Evolutionary conservation across 495 filamentous ascomycete species (phyloP), one percentile per base, ranked within the genome.

Genomic region (Aspergillus nanangensis): DNA sequence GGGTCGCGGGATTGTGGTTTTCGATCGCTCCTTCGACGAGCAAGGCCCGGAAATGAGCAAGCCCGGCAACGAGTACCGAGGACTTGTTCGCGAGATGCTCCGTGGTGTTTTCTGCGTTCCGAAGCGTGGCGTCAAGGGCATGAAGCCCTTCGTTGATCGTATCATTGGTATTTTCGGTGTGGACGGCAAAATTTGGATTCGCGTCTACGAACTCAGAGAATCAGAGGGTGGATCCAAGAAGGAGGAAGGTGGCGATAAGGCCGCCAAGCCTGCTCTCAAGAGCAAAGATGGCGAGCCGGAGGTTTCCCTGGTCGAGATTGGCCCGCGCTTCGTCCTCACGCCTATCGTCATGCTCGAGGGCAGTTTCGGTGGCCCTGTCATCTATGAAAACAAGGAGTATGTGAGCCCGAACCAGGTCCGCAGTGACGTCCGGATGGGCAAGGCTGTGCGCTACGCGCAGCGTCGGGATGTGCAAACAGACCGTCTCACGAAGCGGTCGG

Each of bases 311-410:
- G 84, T 96, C 2, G 93, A 98, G 71, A 96, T 98, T 45, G 94
- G 93, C 1, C 92, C 94, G 4, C 78, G 93, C 38, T 95, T 97
- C 58, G 92, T 97, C 17, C 70, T 97, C 40, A 96, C 92, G 37
- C 93, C 94, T 2, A 97, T 97, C 48, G 81, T 97, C 36, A 96
- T 99, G 52, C 79, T 95, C 43, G 93, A 99, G 65, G 88, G 86
- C 22, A 89, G 86, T 50, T 99, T 99, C 55, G 93, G 93, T 41
- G 93, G 93, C 0, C 94, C 94, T 1, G 87, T 97, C 44, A 91
- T 98, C 51, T 97, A 95, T 71, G 90, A 97, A 78, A 98, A 98
- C 66, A 95, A 93, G 76, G 88, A 96, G 58, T 98, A 96, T 58
- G 88, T 98, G 42, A 90, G 84, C 55, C 94, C 93, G 23, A 98